These are phyloP conservation scores for Neonectria ditissima DNA, from an alignment of 2,329 filamentous ascomycete genomes.

Conservation along the genomic window DNA sequence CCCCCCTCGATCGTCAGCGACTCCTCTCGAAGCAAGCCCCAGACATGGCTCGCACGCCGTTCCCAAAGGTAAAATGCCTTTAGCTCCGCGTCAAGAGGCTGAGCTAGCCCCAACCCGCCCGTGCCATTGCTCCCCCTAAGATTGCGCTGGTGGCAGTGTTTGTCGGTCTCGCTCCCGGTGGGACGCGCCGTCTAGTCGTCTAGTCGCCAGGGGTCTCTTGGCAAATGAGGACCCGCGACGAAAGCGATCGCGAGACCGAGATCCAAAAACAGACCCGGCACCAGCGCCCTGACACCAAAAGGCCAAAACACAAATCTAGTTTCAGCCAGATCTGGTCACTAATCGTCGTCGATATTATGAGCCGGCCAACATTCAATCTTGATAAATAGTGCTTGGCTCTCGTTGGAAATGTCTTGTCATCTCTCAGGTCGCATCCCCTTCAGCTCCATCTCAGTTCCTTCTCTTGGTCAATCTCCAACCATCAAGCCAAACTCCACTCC, in stretches of 20 bases:
- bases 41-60: too few species aligned
- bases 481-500: not conserved
- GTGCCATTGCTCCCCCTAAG: not conserved
- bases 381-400: conserved; percentile 12
- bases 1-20: too few species aligned
- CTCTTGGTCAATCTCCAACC: not conserved
- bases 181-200: not conserved
- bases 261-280: not conserved
- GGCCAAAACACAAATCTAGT: conserved; percentile 1
- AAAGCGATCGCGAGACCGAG: conserved; percentile 24
- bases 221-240: conserved; percentile 11
- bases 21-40: too few species aligned
- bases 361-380: not conserved
- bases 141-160: conserved; percentile 14
- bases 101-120: not conserved
- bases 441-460: not conserved
- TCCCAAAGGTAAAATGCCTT: too few species aligned
- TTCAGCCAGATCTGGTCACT: not conserved
- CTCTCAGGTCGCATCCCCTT: not conserved
- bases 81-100: not conserved
- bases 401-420: not conserved
- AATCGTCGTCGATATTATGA: not conserved
- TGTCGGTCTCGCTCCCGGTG: conserved; percentile 21
- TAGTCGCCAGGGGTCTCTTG: not conserved
- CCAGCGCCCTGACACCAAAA: not conserved